Conservation (phyloP, 1,139 yeast genomes). For the Yamadazyma atlantica region DNA sequence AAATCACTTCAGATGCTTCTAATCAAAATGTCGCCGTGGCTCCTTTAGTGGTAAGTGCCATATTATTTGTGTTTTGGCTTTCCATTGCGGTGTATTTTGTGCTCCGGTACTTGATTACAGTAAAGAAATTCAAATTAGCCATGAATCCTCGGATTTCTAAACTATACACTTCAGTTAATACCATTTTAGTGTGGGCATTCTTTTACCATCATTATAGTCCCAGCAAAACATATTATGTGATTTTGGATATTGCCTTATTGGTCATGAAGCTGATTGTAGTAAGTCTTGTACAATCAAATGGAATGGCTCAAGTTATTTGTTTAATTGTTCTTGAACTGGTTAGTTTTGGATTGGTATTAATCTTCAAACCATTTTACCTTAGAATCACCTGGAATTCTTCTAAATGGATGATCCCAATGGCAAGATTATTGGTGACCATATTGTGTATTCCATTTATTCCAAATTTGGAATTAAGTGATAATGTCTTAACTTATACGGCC, state of each 20-base stretch:
- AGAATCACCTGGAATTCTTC: conserved; percentile 39
- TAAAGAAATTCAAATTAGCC: conserved; percentile 17
- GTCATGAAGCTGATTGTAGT: conserved; percentile 39
- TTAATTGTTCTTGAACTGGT: conserved; percentile 36
- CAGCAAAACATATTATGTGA: conserved; percentile 35
- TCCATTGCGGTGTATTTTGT: conserved; percentile 29
- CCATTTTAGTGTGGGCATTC: conserved; percentile 48
- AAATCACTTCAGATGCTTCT: not conserved
- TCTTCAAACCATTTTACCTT: conserved; percentile 42
- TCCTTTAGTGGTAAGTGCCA: conserved; percentile 26
- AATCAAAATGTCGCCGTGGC: conserved; percentile 10
- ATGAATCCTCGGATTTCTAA: conserved; percentile 26
- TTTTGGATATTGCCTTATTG: conserved; percentile 31
- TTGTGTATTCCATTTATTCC: conserved; percentile 44
- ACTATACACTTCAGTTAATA: conserved; percentile 48
- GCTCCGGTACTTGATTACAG: conserved; percentile 26
- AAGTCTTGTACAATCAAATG: conserved; percentile 44
- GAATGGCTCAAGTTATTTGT: conserved; percentile 44
- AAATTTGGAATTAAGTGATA: conserved; percentile 32
- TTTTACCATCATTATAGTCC: conserved; percentile 48
- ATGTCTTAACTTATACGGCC: conserved; percentile 38
- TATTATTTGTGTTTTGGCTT: conserved; percentile 38
- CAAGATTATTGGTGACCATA: conserved; percentile 36
- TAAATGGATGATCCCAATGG: conserved; percentile 35
- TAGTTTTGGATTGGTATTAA: conserved; percentile 30